Evolutionary conservation across 768 basidiomycete species (phyloP).

Genomic region (Calvatia gigantea): DNA sequence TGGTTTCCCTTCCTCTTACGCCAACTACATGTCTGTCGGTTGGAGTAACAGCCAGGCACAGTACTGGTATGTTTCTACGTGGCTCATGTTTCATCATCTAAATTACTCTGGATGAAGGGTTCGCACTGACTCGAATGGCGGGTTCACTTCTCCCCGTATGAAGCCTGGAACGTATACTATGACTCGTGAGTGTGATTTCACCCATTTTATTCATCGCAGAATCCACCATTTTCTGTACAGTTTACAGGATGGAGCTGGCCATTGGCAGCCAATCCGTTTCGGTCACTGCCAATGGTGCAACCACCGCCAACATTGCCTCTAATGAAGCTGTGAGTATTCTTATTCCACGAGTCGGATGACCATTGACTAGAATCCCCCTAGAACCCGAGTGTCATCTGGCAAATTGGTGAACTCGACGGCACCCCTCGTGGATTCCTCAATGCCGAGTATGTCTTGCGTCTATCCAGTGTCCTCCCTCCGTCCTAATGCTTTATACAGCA

Average conservation of each 20-base stretch:
- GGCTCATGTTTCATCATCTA: neutral
- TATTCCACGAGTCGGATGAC: neutral
- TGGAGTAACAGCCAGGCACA: conserved; percentile 28
- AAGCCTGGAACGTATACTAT: conserved; percentile 43
- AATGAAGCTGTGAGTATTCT: conserved; percentile 22
- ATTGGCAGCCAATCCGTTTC: conserved; percentile 24
- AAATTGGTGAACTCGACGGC: conserved; percentile 34
- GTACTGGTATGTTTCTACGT: conserved; percentile 25
- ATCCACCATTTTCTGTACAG: conserved; percentile 12
- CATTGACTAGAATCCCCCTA: conserved; percentile 5
- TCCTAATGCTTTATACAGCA: conserved; percentile 18
- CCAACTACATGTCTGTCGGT: conserved; percentile 20
- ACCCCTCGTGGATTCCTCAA: conserved; percentile 34
- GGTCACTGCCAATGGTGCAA: conserved; percentile 23
- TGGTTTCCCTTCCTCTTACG: conserved; percentile 21
- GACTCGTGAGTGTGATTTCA: conserved; percentile 27
- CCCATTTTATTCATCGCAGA: neutral
- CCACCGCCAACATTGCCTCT: conserved; percentile 28
- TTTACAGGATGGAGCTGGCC: conserved; percentile 35
- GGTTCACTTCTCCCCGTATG: conserved; percentile 37
- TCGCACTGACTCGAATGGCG: conserved; percentile 25
- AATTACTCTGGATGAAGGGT: conserved; percentile 18
- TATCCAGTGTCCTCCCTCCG: neutral
- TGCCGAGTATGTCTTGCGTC: conserved; percentile 25
- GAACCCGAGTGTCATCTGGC: conserved; percentile 30